Conservation (phyloP, 2,329 filamentous ascomycete species). For the Chalaropsis thielavioides region DNA sequence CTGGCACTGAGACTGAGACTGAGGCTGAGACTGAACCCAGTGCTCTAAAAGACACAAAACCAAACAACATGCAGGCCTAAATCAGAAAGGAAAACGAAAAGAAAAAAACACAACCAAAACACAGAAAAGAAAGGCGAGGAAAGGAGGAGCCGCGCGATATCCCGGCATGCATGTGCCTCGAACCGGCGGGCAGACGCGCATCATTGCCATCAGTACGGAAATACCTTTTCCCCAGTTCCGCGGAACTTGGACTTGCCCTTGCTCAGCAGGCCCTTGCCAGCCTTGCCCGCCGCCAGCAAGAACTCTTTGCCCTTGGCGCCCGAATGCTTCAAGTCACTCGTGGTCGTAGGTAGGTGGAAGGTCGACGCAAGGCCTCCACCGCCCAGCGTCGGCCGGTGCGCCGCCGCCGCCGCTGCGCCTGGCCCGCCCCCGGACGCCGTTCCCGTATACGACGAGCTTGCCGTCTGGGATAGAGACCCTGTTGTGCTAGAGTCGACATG, state of each 20-base stretch:
- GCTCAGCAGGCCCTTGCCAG: constrained; percentile 68
- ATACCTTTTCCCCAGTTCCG: constrained; percentile 72
- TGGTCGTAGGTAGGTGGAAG: constrained; percentile 22
- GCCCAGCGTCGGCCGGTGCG: constrained; percentile 19
- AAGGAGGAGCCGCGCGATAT: background rate
- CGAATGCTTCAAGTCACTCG: constrained; percentile 38
- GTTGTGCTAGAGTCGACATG: background rate
- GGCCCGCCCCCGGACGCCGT: background rate
- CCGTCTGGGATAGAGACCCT: background rate
- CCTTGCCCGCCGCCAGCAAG: constrained; percentile 71
- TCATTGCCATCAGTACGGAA: constrained; percentile 37
- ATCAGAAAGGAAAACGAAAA: background rate
- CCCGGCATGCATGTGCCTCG: too few species aligned
- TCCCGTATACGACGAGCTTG: background rate
- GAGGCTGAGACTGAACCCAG: background rate
- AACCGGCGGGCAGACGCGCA: background rate
- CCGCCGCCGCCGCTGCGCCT: constrained; percentile 2
- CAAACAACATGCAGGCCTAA: background rate
- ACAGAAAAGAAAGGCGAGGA: background rate
- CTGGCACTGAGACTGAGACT: background rate
- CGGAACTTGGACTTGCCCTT: constrained; percentile 79
- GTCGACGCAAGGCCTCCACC: constrained; percentile 26
- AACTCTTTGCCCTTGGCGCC: constrained; percentile 73
- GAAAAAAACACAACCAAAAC: background rate
- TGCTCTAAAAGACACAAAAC: background rate